Base-by-base conservation (phyloP, 495 filamentous ascomycete genomes). In the Penicillium bovifimosum region DNA sequence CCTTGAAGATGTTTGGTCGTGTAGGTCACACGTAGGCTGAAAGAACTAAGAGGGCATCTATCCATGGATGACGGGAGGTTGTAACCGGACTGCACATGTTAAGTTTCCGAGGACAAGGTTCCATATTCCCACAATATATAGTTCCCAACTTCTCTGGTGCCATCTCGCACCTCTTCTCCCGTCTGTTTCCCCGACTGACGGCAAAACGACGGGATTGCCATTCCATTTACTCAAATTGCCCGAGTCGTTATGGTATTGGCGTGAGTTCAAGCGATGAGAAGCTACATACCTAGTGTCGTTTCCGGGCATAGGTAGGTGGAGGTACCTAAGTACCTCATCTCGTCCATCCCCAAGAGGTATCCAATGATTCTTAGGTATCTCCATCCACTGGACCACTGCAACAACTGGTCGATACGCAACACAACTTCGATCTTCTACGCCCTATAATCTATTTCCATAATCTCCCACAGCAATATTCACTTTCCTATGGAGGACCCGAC, bases 11-110 rank as follows among this genome's bases (percentile, higher is more conserved):
- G 17, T 14, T 36, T 45, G 55, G 58, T 50, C 53, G 62, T 36
- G 62, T 61, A 62, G 54, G 59, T 64, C 20, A 66, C 67, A 74
- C 67, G 69, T 74, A 71, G 60, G 42, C 50, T 53, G 31, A 34
- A n/a, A n/a, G n/a, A n/a, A n/a, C n/a, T n/a, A n/a, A n/a, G n/a
- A n/a, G n/a, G n/a, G n/a, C n/a, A n/a, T n/a, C n/a, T n/a, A n/a
- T n/a, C n/a, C n/a, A n/a, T n/a, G n/a, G n/a, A n/a, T n/a, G n/a
- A n/a, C n/a, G n/a, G n/a, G n/a, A n/a, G n/a, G n/a, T n/a, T n/a
- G n/a, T n/a, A n/a, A n/a, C n/a, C n/a, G n/a, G n/a, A n/a, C n/a
- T n/a, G 35, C 41, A 39, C 36, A 16, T 14, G 34, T 49, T 53
- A 50, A 55, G 50, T 51, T 41, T 63, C 58, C 54, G 51, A 51